Percentiles rank a stretch among this genome's conserved stretches.
These are phyloP conservation scores for Mycena amicta DNA, from an alignment of 768 basidiomycete species.

Conservation along the genomic window DNA sequence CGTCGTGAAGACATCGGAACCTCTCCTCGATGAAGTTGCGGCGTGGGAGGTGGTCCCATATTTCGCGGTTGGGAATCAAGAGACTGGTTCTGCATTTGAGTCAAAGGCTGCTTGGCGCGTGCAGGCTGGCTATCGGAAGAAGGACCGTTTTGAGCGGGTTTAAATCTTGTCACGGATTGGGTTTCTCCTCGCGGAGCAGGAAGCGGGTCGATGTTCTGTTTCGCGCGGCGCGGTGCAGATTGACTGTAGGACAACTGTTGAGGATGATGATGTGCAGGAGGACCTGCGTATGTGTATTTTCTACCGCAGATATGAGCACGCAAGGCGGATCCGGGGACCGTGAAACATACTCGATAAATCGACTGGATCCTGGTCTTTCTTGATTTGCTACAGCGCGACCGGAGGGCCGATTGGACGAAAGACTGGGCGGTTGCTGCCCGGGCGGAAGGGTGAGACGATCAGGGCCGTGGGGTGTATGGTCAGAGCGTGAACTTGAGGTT, in stretches of 20 bases:
- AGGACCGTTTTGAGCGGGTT: constrained; percentile 21
- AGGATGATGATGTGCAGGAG: constrained; percentile 43
- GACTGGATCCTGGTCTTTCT: constrained; percentile 52
- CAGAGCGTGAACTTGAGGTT: constrained; percentile 66
- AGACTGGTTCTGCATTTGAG: constrained; percentile 14
- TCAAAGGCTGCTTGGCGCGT: constrained; percentile 13
- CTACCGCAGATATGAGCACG: constrained; percentile 25
- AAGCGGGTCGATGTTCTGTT: constrained; percentile 27
- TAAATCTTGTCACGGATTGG: constrained; percentile 33
- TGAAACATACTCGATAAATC: constrained; percentile 52
- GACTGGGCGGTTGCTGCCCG: constrained; percentile 54
- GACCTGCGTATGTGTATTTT: constrained; percentile 64
- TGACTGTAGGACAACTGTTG: constrained; percentile 47
- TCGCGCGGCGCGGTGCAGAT: constrained; percentile 38
- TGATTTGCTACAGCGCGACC: constrained; percentile 23
- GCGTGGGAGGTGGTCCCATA: constrained; percentile 61
- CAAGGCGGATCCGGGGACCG: neutral
- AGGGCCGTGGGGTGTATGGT: constrained; percentile 57
- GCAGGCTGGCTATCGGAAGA: constrained; percentile 15
- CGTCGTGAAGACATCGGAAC: constrained; percentile 18
- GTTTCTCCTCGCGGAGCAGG: constrained; percentile 26
- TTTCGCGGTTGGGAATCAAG: constrained; percentile 28
- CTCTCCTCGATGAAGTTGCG: constrained; percentile 38
- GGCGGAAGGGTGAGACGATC: constrained; percentile 69
- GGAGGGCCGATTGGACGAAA: constrained; percentile 30